phyloP scores from a whole-genome alignment of 768 basidiomycete species.

The Pholiota molesta region DNA sequence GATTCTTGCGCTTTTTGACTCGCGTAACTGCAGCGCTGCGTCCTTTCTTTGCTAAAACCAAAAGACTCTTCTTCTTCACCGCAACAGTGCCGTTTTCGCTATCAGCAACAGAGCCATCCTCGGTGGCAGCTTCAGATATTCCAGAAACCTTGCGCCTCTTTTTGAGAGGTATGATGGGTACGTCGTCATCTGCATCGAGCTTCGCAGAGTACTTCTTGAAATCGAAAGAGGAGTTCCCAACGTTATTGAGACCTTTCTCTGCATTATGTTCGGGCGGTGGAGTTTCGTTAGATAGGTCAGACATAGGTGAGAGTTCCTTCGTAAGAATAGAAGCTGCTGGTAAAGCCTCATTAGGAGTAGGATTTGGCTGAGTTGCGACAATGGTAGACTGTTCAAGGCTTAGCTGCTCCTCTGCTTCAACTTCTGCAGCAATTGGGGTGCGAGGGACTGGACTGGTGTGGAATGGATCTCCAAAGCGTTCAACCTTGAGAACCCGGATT shows the following conservation, averaged over 20 bases:
- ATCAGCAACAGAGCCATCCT: background rate
- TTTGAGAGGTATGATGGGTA: constrained; percentile 18
- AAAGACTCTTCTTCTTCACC: constrained; percentile 13
- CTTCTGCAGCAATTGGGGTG: background rate
- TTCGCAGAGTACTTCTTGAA: constrained; percentile 14
- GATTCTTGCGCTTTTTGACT: constrained; percentile 35
- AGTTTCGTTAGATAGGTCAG: background rate
- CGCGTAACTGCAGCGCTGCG: constrained; percentile 33
- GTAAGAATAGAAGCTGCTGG: background rate
- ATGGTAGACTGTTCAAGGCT: background rate
- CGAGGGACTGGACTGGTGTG: background rate
- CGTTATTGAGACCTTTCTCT: background rate
- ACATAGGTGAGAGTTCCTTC: constrained; percentile 11
- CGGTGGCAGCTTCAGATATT: background rate
- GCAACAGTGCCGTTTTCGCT: background rate
- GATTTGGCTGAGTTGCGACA: background rate
- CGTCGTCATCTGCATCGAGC: constrained; percentile 20
- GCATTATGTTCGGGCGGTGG: background rate
- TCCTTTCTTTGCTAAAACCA: constrained; percentile 12
- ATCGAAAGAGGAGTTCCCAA: constrained; percentile 6
- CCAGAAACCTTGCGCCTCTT: constrained; percentile 13
- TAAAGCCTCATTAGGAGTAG: background rate
- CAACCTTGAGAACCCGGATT: too few species aligned
- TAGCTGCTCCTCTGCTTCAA: background rate
- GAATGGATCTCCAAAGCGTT: too few species aligned